Evolutionary conservation across 2,329 filamentous ascomycete genomes (phyloP).

Genomic region (Penicillium sp.): DNA sequence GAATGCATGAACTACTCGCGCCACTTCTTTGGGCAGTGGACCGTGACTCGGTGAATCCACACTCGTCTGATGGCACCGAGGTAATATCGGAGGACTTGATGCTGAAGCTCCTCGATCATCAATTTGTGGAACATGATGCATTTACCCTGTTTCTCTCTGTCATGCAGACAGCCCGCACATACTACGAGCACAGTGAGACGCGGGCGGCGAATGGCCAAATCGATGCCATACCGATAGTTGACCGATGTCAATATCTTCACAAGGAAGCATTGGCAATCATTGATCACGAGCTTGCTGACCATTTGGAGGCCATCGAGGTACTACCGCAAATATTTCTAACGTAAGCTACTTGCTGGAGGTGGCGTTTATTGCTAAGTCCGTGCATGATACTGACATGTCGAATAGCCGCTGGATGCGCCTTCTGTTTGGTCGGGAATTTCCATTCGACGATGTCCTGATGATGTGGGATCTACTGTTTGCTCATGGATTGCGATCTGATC

Average conservation of each 20-base stretch:
- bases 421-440: slow-evolving; percentile 88
- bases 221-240: slow-evolving; percentile 68
- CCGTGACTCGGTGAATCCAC: slow-evolving; percentile 67
- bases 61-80: slow-evolving; percentile 15
- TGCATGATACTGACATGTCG: slow-evolving; percentile 11
- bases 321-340: slow-evolving; percentile 96
- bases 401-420: slow-evolving; percentile 84
- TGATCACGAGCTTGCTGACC: slow-evolving; percentile 77
- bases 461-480: slow-evolving; percentile 93
- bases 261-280: slow-evolving; percentile 71
- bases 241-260: slow-evolving; percentile 81
- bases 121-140: slow-evolving; percentile 82
- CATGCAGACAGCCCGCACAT: slow-evolving; percentile 82
- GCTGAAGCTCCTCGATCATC: slow-evolving; percentile 64
- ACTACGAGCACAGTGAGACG: slow-evolving; percentile 69
- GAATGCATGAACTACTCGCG: slow-evolving; percentile 94
- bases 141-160: slow-evolving; percentile 80
- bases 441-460: slow-evolving; percentile 75
- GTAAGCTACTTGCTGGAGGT: slow-evolving; percentile 47
- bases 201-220: slow-evolving; percentile 43
- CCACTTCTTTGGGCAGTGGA: slow-evolving; percentile 82
- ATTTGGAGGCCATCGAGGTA: slow-evolving; percentile 79
- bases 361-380: not conserved
- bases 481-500: slow-evolving; percentile 70
- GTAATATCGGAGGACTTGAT: slow-evolving; percentile 51